Conservation (phyloP, 2,329 filamentous ascomycete species). For the Stachybotrys echinatus region DNA sequence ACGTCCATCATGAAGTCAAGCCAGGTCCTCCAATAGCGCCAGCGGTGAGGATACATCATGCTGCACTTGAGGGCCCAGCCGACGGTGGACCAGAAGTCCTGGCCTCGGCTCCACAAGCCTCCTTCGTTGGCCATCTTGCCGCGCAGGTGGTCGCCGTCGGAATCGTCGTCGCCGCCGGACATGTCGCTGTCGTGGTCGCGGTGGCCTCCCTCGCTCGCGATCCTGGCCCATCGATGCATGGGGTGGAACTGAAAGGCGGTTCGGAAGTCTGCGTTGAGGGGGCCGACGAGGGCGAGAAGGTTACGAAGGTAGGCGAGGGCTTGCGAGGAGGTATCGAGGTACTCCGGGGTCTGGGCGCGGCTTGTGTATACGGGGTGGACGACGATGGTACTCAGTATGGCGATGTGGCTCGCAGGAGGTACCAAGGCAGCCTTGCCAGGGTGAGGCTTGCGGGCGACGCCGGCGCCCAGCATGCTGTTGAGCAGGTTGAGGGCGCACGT, state of each 20-base stretch:
- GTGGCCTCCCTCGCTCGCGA: conserved; percentile 20
- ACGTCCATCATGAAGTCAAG: conserved; percentile 74
- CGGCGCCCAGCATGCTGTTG: conserved; percentile 54
- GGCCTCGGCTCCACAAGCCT: conserved; percentile 68
- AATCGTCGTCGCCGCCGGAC: conserved; percentile 34
- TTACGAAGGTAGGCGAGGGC: conserved; percentile 67
- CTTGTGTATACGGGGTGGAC: conserved; percentile 78
- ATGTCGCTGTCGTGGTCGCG: conserved; percentile 32
- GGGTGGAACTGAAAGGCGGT: conserved; percentile 64
- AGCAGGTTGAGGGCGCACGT: conserved; percentile 55
- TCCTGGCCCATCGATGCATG: conserved; percentile 21
- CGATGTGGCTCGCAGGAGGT: conserved; percentile 68
- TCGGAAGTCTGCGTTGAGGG: conserved; percentile 63
- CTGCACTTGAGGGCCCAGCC: conserved; percentile 96
- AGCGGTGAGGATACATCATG: conserved; percentile 63
- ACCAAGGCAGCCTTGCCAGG: conserved; percentile 46
- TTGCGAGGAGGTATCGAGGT: conserved; percentile 56
- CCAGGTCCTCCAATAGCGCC: conserved; percentile 79
- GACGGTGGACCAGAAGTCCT: conserved; percentile 83
- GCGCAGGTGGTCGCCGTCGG: conserved; percentile 47
- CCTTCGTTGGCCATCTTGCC: conserved; percentile 57
- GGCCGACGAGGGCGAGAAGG: conserved; percentile 60
- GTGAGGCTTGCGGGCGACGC: conserved; percentile 26
- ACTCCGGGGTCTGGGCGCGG: conserved; percentile 56
- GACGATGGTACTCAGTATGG: conserved; percentile 74